These are phyloP conservation scores for Arthrobotrys conoides DNA, from an alignment of 2,329 filamentous ascomycete genomes.

Conservation along the genomic window DNA sequence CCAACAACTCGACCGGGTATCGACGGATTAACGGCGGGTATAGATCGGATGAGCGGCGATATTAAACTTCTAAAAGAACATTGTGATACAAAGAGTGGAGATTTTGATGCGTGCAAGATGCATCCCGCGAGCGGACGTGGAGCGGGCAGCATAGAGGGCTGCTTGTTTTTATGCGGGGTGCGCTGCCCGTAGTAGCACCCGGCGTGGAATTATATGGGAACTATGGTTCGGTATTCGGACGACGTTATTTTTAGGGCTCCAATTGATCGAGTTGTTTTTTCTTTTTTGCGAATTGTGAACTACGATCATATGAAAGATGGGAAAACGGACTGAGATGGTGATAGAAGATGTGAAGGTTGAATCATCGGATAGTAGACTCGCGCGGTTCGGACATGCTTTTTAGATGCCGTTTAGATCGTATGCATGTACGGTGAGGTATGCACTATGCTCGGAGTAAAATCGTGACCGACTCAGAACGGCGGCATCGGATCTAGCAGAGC, in stretches of 20 bases:
- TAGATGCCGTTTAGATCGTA: neutral
- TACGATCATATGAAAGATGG: neutral
- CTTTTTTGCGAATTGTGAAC: neutral
- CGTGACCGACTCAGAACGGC: constrained; percentile 24
- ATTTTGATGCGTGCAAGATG: constrained; percentile 61
- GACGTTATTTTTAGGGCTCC: neutral
- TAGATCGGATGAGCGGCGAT: constrained; percentile 39
- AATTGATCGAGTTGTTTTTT: constrained; percentile 3
- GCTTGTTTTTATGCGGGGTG: constrained; percentile 13
- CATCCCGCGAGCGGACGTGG: constrained; percentile 57
- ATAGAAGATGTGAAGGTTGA: constrained; percentile 1
- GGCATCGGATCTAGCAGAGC: constrained; percentile 37
- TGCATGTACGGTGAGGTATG: neutral
- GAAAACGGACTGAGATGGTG: constrained; percentile 8
- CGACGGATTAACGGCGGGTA: constrained; percentile 29
- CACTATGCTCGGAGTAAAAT: constrained; percentile 7
- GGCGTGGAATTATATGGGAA: constrained; percentile 9
- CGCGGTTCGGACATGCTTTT: constrained; percentile 47
- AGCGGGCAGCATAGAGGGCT: constrained; percentile 50
- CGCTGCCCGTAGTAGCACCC: constrained; percentile 6
- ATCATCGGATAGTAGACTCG: constrained; percentile 51
- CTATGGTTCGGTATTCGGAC: constrained; percentile 2
- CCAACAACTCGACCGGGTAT: constrained; percentile 33
- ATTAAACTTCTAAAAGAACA: constrained; percentile 49
- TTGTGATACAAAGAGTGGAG: constrained; percentile 60